These are phyloP conservation scores for Brettanomyces sp. DNA, from an alignment of 805 yeast genomes.

Conservation along the genomic window DNA sequence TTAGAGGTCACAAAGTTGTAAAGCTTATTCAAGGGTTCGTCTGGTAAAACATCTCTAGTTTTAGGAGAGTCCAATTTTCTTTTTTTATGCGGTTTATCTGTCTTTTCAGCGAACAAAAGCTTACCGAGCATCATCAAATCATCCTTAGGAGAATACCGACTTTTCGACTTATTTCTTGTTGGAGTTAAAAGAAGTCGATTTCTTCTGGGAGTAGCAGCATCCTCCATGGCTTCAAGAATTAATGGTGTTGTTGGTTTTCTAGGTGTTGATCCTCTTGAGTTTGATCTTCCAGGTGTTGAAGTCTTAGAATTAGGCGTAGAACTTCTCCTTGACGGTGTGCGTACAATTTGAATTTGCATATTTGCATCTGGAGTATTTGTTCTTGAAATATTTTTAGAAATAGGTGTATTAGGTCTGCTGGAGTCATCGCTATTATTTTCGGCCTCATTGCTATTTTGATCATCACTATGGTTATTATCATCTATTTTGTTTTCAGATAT, in stretches of 20 bases:
- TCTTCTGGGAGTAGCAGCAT: constrained; percentile 23
- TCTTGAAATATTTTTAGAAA: background rate
- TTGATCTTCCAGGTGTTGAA: constrained; percentile 6
- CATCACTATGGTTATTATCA: no score
- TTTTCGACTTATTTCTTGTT: constrained; percentile 13
- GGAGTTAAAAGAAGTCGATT: constrained; percentile 21
- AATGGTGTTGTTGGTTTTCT: constrained; percentile 25
- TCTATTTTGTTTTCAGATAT: no score
- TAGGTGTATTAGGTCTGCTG: no score
- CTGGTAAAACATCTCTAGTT: background rate
- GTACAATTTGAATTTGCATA: background rate
- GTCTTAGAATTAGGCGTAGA: background rate
- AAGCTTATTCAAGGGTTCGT: background rate
- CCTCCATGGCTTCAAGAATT: constrained; percentile 21
- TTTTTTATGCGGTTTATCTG: no score
- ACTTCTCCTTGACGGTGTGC: background rate
- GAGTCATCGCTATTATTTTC: no score
- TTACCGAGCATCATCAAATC: constrained; percentile 24
- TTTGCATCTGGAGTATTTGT: background rate
- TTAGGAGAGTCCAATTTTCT: constrained; percentile 7
- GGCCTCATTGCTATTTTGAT: no score
- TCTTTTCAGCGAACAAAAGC: constrained; percentile 9
- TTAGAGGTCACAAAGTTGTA: background rate
- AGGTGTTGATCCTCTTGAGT: constrained; percentile 10
- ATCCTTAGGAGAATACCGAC: constrained; percentile 23